Base-by-base conservation (phyloP, 257 asterid species). In the Cruciata laevipes region DNA sequence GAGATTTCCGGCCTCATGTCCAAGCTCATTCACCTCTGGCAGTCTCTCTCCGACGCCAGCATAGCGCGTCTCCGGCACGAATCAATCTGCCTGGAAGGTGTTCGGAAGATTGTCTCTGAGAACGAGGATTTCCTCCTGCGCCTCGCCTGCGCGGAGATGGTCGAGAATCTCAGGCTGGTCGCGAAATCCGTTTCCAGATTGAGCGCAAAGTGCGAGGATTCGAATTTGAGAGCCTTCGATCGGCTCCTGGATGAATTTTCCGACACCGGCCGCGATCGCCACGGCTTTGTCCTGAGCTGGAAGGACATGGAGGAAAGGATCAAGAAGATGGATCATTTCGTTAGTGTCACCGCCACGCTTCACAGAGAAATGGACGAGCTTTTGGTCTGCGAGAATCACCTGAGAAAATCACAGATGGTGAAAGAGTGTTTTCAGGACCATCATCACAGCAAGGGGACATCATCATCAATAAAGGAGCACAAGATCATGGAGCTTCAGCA, bases 1-100 rank as follows among this genome's bases (percentile, higher is more conserved):
- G 99, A 94, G 89, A 78, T 85, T 70, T 84, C 95, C 6, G 88
- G 87, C 6, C 71, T 88, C 56, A 86, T 88, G 87, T 81, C 97
- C 5, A 90, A 93, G 88, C 86, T 93, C n/a, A 85, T 90, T 70
- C 99, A 93, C 58, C 64, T 93, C 18, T 93, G 96, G 96, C 87
- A 84, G 52, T 88, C 88, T 20, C 79, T 90, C 21, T 81, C 99
- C 2, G 96, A 94, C 73, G 69, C 72, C 4, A 85, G 60, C 58
- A 32, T 88, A 0, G 67, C 77, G 2, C 85, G 96, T 16, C 80
- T 94, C 11, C 86, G 87, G 17, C 76, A 67, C 49, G 95, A 93
- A 0, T 81, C 89, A 0, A 63, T 88, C 17, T 76, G 82, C 66
- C 80, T 86, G 0, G 98, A 93, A 86, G 98, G 98, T 35, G 95